Evolutionary conservation across 768 basidiomycete species (phyloP).

Genomic region (Hortiboletus campestris): DNA sequence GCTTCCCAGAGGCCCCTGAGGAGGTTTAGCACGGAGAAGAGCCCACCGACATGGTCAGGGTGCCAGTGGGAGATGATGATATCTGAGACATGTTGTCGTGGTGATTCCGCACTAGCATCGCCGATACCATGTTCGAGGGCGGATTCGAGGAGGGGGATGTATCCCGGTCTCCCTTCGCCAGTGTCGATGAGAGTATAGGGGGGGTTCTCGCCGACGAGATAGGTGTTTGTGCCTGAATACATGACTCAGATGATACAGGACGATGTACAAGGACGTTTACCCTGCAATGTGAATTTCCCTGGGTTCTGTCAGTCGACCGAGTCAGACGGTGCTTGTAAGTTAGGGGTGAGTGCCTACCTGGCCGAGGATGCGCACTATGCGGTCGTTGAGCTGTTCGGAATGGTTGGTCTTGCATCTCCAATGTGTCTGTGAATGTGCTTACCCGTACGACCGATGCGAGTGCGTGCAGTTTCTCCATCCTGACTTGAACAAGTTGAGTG

Average conservation of each 20-base stretch:
- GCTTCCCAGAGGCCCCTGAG: constrained; percentile 63
- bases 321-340: neutral
- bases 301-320: constrained; percentile 58
- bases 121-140: constrained; percentile 49
- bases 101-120: neutral
- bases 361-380: constrained; percentile 67
- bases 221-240: constrained; percentile 82
- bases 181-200: constrained; percentile 84
- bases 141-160: constrained; percentile 62
- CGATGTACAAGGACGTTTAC: constrained; percentile 32
- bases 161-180: constrained; percentile 69
- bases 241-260: neutral
- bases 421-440: constrained; percentile 6
- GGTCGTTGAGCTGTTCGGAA: constrained; percentile 56
- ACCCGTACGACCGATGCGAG: constrained; percentile 57
- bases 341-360: constrained; percentile 48
- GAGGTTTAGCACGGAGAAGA: constrained; percentile 66
- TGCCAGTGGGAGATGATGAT: constrained; percentile 94
- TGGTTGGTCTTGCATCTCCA: neutral
- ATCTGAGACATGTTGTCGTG: constrained; percentile 62
- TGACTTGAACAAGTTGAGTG: neutral
- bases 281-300: constrained; percentile 85
- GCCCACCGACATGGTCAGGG: constrained; percentile 78
- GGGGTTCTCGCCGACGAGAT: constrained; percentile 66
- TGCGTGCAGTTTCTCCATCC: constrained; percentile 52